Percentiles rank a stretch among this genome's conserved stretches.
Evolutionary conservation across 345 rosid species (phyloP).

Genomic region (Citrus unshiu): DNA sequence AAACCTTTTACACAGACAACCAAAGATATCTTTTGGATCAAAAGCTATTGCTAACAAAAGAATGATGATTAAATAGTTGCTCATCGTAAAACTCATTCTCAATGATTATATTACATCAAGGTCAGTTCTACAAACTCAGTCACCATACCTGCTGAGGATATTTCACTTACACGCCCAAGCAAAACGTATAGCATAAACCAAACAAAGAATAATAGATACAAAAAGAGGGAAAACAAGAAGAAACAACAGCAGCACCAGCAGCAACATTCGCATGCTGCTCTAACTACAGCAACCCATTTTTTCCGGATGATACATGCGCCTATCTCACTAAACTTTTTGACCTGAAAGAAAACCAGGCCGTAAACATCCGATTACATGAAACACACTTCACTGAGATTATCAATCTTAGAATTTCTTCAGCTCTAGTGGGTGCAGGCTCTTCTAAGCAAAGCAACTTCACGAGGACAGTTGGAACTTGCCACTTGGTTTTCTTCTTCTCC

Average conservation of each 20-base stretch:
- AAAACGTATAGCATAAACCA: constrained; percentile 12
- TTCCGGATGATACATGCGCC: constrained; percentile 21
- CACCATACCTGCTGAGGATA: constrained; percentile 2
- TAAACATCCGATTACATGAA: constrained; percentile 12
- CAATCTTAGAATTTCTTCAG: neutral
- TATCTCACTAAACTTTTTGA: constrained; percentile 18
- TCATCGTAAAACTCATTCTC: constrained; percentile 13
- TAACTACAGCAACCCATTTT: constrained; percentile 16
- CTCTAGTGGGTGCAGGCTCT: constrained; percentile 17
- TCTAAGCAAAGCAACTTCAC: constrained; percentile 20
- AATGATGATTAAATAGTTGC: neutral
- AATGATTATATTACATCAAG: constrained; percentile 29
- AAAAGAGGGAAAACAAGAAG: constrained; percentile 8
- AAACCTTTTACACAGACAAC: too few relatives aligned
- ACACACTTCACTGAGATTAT: constrained; percentile 11
- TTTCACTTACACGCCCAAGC: constrained; percentile 28
- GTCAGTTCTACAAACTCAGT: constrained; percentile 22
- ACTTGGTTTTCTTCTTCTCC: constrained; percentile 81
- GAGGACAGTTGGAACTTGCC: constrained; percentile 83
- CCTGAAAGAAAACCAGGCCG: constrained; percentile 12
- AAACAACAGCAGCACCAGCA: constrained; percentile 2
- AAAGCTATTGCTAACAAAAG: neutral
- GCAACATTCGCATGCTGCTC: constrained; percentile 20
- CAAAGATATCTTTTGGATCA: neutral
- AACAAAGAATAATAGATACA: constrained; percentile 43